Conservation (phyloP, 345 rosid species). For the Aethionema arabicum region DNA sequence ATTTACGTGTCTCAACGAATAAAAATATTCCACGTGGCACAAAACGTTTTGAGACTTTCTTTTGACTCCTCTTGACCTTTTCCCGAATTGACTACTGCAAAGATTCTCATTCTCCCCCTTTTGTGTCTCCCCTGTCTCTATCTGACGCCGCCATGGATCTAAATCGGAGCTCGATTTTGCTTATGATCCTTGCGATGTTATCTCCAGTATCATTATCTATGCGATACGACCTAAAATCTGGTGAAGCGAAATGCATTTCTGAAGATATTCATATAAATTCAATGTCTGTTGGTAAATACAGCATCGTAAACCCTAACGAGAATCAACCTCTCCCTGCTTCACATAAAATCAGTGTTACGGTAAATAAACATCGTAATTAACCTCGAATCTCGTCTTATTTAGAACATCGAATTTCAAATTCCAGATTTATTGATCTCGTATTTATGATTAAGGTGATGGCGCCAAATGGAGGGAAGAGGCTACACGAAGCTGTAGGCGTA, state of each 20-base stretch:
- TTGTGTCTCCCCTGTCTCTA: constrained; percentile 6
- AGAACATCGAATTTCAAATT: background rate
- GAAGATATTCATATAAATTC: constrained; percentile 71
- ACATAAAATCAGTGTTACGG: constrained; percentile 66
- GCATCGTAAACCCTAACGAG: constrained; percentile 66
- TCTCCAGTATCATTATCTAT: constrained; percentile 44
- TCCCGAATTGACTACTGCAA: constrained; percentile 6
- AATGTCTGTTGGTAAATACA: constrained; percentile 79
- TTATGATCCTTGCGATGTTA: constrained; percentile 37
- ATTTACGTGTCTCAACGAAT: constrained; percentile 45
- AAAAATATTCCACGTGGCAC: constrained; percentile 31
- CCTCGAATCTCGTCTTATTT: too few species aligned
- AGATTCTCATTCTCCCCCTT: too few species aligned
- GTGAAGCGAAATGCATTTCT: constrained; percentile 66
- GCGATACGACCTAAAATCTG: constrained; percentile 69
- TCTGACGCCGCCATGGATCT: constrained; percentile 25
- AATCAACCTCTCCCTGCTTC: constrained; percentile 63
- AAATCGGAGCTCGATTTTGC: constrained; percentile 6
- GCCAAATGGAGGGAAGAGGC: constrained; percentile 44
- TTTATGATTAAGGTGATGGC: constrained; percentile 56
- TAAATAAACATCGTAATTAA: constrained; percentile 2
- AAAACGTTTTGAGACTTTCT: background rate
- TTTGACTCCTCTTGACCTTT: background rate
- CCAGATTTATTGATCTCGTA: background rate
- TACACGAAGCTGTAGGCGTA: constrained; percentile 57